Conservation (phyloP, 73 alveolate genomes). For the Effrenium voratum region DNA sequence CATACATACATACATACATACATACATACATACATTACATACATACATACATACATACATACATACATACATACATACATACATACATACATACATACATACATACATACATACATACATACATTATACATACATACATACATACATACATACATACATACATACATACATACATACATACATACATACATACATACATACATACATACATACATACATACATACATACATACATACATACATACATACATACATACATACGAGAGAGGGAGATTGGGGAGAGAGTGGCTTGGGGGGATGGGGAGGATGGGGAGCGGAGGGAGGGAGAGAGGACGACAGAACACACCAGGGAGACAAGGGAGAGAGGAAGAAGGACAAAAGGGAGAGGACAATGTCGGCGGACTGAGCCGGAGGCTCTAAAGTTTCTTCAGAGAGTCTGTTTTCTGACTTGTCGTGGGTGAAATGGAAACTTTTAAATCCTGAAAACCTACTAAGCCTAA, state of each 20-base stretch:
- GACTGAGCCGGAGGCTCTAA: not conserved
- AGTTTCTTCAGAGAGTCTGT: not conserved
- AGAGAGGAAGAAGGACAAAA: not conserved
- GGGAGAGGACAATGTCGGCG: not conserved
- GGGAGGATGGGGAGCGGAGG: not conserved
- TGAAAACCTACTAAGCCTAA: too few relatives aligned
- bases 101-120: not conserved
- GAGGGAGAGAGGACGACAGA: not conserved
- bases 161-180: not conserved
- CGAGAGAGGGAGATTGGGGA: not conserved
- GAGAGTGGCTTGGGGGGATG: not conserved
- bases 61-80: too few relatives aligned
- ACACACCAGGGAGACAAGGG: not conserved
- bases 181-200: not conserved
- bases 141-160: too few relatives aligned
- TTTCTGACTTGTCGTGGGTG: too few relatives aligned
- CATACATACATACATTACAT: too few relatives aligned
- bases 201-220: too few relatives aligned
- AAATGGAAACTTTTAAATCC: too few relatives aligned
- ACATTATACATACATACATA: not conserved
- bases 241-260: too few relatives aligned
- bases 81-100: too few relatives aligned
- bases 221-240: too few relatives aligned
- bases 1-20: too few relatives aligned
- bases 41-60: too few relatives aligned